Conservation (phyloP, 1,284 basidiomycete species). For the Apiotrichum mycotoxinovorans region DNA sequence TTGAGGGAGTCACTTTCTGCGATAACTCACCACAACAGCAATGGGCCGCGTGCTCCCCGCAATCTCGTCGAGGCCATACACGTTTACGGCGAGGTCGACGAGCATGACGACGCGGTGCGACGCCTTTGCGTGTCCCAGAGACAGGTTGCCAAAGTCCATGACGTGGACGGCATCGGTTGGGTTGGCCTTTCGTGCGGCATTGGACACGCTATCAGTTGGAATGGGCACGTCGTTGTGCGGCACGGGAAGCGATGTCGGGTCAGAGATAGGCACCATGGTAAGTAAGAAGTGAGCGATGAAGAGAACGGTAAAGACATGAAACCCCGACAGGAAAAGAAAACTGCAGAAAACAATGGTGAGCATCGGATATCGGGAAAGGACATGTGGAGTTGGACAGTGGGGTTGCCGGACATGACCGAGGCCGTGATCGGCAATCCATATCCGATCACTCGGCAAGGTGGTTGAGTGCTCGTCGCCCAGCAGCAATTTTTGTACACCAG, state of each 20-base stretch:
- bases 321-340: too few species aligned
- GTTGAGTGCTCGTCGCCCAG: too few species aligned
- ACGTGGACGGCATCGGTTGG: slow-evolving; percentile 7
- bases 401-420: too few species aligned
- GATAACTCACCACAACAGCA: slow-evolving; percentile 27
- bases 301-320: too few species aligned
- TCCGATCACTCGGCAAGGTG: too few species aligned
- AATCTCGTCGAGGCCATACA: slow-evolving; percentile 44
- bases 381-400: too few species aligned
- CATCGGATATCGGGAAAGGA: too few species aligned
- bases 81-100: slow-evolving; percentile 36
- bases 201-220: not conserved
- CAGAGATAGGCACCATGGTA: not conserved
- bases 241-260: not conserved
- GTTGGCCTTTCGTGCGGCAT: not conserved
- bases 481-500: too few species aligned
- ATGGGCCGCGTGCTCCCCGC: slow-evolving; percentile 25
- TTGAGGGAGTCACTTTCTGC: too few species aligned
- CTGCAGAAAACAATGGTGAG: too few species aligned
- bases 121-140: slow-evolving; percentile 19
- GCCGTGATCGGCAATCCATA: too few species aligned
- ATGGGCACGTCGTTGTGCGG: not conserved
- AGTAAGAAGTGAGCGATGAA: not conserved
- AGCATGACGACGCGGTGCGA: slow-evolving; percentile 20
- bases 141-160: slow-evolving; percentile 32